Conservation (phyloP, 441 rosid species). For the Croton setiger region DNA sequence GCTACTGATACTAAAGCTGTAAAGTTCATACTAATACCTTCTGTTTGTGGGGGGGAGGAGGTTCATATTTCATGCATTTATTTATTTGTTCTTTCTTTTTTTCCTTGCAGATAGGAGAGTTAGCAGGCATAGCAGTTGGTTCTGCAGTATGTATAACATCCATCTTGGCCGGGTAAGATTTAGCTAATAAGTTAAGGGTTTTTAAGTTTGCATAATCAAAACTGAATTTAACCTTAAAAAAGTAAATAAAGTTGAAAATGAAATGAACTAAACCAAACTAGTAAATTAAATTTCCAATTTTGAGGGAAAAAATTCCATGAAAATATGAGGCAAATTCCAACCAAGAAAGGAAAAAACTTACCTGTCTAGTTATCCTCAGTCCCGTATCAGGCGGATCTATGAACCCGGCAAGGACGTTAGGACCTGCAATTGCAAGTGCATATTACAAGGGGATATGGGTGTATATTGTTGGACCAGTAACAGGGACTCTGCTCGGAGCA, state of each 20-base stretch:
- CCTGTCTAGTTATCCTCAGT: slow-evolving; percentile 28
- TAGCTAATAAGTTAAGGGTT: neutral
- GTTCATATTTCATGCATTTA: neutral
- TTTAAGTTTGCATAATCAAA: no score
- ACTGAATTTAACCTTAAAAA: no score
- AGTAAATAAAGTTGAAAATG: no score
- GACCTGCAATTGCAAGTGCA: slow-evolving; percentile 59
- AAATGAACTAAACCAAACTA: no score
- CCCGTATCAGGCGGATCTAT: slow-evolving; percentile 66
- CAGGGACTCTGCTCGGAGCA: slow-evolving; percentile 48
- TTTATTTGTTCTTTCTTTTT: neutral
- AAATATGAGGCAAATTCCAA: no score
- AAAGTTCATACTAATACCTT: slow-evolving; percentile 8
- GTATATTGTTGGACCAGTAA: slow-evolving; percentile 50
- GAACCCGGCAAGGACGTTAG: slow-evolving; percentile 67
- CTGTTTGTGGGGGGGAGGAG: no score
- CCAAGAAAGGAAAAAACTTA: no score
- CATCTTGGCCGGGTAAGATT: slow-evolving; percentile 55
- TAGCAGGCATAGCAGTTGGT: slow-evolving; percentile 69
- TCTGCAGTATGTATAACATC: slow-evolving; percentile 64
- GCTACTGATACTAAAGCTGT: slow-evolving; percentile 64
- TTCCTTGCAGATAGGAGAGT: slow-evolving; percentile 49
- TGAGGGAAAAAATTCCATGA: no score
- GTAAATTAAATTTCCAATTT: no score
- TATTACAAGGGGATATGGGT: slow-evolving; percentile 58